Evolutionary conservation across 805 yeast genomes (phyloP), one percentile per base, ranked within the genome.

Genomic region (Pichia californica): DNA sequence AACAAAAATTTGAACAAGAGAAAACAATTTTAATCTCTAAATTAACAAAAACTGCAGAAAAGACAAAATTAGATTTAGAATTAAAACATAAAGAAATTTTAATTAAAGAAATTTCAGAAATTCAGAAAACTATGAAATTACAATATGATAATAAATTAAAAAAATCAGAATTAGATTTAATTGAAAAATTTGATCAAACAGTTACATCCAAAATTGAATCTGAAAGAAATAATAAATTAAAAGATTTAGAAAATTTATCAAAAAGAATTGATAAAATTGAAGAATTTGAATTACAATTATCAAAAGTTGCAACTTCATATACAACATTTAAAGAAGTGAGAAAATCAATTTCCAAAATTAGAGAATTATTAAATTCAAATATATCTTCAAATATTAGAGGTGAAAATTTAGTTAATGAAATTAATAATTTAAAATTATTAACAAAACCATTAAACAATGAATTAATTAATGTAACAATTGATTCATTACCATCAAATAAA

Each of bases 141-240:
- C 84, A 86, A 50, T 89, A 88, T 16, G 79, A 79, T 46, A 88
- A 87, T 63, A 80, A 81, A 43, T 73, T 87, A 26, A 68, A 79
- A 9, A 70, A 83, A 58, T 77, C 81, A 44, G 76, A 86, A 55
- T 67, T 81, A 40, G 81, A 79, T 52, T 82, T 83, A 53, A 77
- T 87, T 46, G 74, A 80, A 52, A 79, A 77, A 56, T 79, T 85
- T 59, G 76, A 80, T 49, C 67, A 71, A 41, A 68, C 76, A 45
- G 69, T 88, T 38, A 59, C 71, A 36, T 72, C 75, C 43, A 74
- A 74, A 46, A 74, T 89, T 42, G 89, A 83, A 50, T 50, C 61
- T 11, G 95, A 84, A 70, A 81, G 98, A 66, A 71, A 81, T 50
- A 87, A 88, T 23, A 81, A 93, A 58, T 75, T 89, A 54, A 72